Conservation (phyloP, 495 filamentous ascomycete species). For the Tuber microsphaerosporum region DNA sequence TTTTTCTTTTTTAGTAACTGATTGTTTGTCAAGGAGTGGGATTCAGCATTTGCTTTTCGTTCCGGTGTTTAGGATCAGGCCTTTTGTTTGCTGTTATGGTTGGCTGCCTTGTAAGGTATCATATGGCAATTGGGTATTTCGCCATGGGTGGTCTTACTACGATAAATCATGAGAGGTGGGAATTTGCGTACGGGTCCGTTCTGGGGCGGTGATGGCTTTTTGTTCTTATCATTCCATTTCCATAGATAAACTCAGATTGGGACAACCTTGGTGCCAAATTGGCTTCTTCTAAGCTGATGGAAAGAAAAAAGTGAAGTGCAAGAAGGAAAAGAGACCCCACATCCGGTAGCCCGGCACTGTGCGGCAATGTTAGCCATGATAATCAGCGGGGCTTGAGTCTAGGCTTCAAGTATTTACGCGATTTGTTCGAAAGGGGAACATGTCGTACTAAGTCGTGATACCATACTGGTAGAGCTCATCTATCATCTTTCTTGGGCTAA, state of each 20-base stretch:
- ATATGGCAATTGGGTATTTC: not conserved
- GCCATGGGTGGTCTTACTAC: not conserved
- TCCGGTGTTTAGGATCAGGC: constrained; percentile 4
- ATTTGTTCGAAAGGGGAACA: not conserved
- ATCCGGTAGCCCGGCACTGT: not conserved
- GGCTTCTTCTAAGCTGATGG: not conserved
- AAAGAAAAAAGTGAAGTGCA: not conserved
- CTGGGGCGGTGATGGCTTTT: not conserved
- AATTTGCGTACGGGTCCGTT: not conserved
- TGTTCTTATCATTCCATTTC: not conserved
- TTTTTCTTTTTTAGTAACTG: not conserved
- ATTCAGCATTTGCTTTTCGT: constrained; percentile 5
- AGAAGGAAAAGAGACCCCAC: not conserved
- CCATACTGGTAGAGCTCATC: not conserved
- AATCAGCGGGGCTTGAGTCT: not conserved
- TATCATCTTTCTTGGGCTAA: not conserved
- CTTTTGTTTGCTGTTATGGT: constrained; percentile 7
- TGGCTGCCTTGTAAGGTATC: not conserved
- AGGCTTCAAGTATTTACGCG: not conserved
- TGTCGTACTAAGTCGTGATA: not conserved
- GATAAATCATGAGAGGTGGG: not conserved
- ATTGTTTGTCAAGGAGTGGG: not conserved
- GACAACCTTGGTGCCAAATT: not conserved
- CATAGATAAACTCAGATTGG: not conserved
- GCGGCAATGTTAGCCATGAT: not conserved